These are phyloP conservation scores for Trametes cingulata DNA, from an alignment of 768 basidiomycete genomes.

Conservation along the genomic window DNA sequence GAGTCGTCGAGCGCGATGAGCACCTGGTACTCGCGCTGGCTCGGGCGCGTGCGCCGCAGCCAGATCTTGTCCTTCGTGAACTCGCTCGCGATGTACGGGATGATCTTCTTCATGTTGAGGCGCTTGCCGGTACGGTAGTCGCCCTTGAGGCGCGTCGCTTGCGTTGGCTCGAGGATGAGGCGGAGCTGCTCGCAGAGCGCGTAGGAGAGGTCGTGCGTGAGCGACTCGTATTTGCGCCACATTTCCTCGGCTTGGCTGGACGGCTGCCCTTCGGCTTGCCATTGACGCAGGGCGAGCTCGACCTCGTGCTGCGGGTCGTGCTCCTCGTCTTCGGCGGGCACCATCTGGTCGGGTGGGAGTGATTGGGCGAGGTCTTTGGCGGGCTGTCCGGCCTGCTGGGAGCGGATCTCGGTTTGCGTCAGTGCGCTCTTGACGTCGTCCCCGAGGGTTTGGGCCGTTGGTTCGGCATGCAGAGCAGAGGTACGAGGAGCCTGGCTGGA, in stretches of 20 bases:
- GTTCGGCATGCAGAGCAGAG: conserved; percentile 11
- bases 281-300: conserved; percentile 57
- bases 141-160: conserved; percentile 90
- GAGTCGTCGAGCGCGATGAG: conserved; percentile 95
- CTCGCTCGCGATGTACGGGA: conserved; percentile 96
- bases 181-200: conserved; percentile 94
- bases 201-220: conserved; percentile 90
- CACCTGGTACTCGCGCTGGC: conserved; percentile 93
- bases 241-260: conserved; percentile 62
- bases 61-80: conserved; percentile 99
- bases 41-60: conserved; percentile 92
- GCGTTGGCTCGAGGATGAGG: conserved; percentile 92
- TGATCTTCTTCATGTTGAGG: conserved; percentile 98
- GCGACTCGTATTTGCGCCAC: conserved; percentile 90
- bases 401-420: conserved; percentile 21
- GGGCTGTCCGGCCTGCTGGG: conserved; percentile 2
- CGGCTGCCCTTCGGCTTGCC: conserved; percentile 63
- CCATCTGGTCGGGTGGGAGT: neutral
- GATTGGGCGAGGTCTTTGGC: neutral
- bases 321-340: conserved; percentile 20
- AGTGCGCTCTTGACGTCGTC: conserved; percentile 23
- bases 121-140: conserved; percentile 98
- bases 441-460: neutral
- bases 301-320: conserved; percentile 34
- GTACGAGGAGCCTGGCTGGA: neutral